Base-by-base conservation (phyloP, 805 yeast species). In the Kregervanrija pseudodelftensis region DNA sequence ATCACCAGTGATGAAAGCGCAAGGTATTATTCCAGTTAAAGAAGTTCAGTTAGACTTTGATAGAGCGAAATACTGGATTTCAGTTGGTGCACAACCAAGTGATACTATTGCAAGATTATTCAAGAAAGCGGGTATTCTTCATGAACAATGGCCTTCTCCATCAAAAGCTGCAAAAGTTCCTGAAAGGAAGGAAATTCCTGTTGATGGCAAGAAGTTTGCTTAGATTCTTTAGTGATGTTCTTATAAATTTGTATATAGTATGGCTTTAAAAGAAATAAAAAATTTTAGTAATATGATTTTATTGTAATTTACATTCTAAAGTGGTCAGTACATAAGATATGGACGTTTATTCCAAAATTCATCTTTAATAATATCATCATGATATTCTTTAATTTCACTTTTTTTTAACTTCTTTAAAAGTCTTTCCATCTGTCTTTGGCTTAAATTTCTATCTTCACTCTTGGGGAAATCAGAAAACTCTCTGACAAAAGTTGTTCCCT, bases 71-170 rank as follows among this genome's bases (percentile, higher is more conserved):
- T 93, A 93, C 66, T 93, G 99, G 99, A 69, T 93, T 33, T 95
- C 96, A 56, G 95, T 88, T 14, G 99, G 99, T 11, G 98, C 98
- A 1, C 95, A 86, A 61, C 95, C 96, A 7, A 80, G 91, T 17
- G 89, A 84, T 37, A 70, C 93, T 3, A 95, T 91, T 11, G 74
- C 79, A 2, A 79, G 79, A 52, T 67, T 93, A 42, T 76, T 93
- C 61, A 81, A 79, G 59, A 87, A 82, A 63, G 88, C 85, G 38
- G 89, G 96, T 48, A 76, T 77, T 45, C 76, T 79, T 44, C 75
- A 77, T 30, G 73, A 71, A 44, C 70, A 70, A 49, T 78, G 82
- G 83, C 82, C 82, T 40, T 59, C 70, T 56, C 72, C 87, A 36
- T 50, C 45, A 9, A 55, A 46, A 33, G 56, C 51, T 33, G 50